Percentiles rank a stretch among this genome's conserved stretches.
phyloP scores from a whole-genome alignment of 2,329 filamentous ascomycete genomes.

The Apiospora arundinis region DNA sequence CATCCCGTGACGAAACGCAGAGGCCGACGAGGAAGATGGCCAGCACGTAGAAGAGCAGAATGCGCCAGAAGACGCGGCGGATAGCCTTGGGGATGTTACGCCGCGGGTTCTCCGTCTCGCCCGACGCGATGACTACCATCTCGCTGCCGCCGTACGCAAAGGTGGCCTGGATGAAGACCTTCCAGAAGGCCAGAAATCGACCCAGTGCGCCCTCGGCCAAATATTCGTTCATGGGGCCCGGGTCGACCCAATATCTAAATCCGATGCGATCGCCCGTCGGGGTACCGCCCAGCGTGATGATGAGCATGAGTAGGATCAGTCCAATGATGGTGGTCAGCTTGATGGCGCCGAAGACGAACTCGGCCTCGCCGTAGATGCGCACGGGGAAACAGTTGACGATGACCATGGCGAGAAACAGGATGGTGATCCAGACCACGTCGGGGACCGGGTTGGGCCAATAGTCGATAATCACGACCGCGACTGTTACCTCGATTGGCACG shows the following conservation, averaged over 20 bases:
- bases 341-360: conserved; percentile 63
- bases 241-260: conserved; percentile 52
- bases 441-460: conserved; percentile 59
- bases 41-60: conserved; percentile 79
- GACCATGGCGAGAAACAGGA: conserved; percentile 62
- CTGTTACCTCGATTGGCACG: conserved; percentile 35
- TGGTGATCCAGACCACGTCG: conserved; percentile 60
- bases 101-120: conserved; percentile 80
- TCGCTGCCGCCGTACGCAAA: conserved; percentile 83
- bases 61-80: conserved; percentile 82
- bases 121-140: conserved; percentile 78
- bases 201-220: conserved; percentile 49
- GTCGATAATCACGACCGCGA: conserved; percentile 58
- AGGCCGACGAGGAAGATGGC: conserved; percentile 78
- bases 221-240: conserved; percentile 51
- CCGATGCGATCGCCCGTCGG: conserved; percentile 51
- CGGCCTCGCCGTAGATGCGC: conserved; percentile 61
- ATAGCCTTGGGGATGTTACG: conserved; percentile 79
- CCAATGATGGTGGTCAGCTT: conserved; percentile 65
- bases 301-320: conserved; percentile 69
- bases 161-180: conserved; percentile 75
- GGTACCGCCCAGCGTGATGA: conserved; percentile 54
- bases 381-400: conserved; percentile 57
- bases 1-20: conserved; percentile 69
- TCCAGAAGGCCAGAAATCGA: conserved; percentile 70